These are phyloP conservation scores for Chaetothyriales sp. DNA, from an alignment of 2,329 filamentous ascomycete species.

Conservation along the genomic window DNA sequence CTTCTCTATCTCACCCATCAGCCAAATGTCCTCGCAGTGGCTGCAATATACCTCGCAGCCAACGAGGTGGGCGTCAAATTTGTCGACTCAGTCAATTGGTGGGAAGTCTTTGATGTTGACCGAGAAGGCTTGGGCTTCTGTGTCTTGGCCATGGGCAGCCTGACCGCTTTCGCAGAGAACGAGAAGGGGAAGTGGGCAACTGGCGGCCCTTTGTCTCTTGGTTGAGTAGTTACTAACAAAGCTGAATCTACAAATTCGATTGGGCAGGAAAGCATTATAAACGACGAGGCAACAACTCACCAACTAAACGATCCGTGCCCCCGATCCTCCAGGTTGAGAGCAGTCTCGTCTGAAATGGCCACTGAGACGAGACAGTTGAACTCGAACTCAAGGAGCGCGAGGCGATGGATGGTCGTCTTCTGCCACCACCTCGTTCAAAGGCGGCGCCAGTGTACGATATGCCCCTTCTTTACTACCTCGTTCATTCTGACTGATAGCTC, in stretches of 20 bases:
- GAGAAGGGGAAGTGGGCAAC: conserved; percentile 42
- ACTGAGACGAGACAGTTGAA: no score
- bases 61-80: conserved; percentile 61
- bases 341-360: no score
- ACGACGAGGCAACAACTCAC: no score
- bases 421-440: not conserved
- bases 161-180: conserved; percentile 52
- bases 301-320: no score
- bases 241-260: no score
- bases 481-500: not conserved
- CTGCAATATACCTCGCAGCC: conserved; percentile 80
- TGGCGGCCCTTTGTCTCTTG: conserved; percentile 4
- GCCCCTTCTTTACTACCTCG: not conserved
- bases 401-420: no score
- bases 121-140: conserved; percentile 87
- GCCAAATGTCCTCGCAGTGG: conserved; percentile 67
- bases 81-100: conserved; percentile 64
- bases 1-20: conserved; percentile 85
- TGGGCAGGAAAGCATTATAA: no score
- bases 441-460: not conserved
- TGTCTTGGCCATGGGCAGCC: conserved; percentile 68
- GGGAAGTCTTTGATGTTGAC: conserved; percentile 95
- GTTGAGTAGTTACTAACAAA: conserved; percentile 2
- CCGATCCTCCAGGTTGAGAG: no score
- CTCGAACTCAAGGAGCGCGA: no score